Base-by-base conservation (phyloP, 257 asterid species). In the Leptodermis oblonga region DNA sequence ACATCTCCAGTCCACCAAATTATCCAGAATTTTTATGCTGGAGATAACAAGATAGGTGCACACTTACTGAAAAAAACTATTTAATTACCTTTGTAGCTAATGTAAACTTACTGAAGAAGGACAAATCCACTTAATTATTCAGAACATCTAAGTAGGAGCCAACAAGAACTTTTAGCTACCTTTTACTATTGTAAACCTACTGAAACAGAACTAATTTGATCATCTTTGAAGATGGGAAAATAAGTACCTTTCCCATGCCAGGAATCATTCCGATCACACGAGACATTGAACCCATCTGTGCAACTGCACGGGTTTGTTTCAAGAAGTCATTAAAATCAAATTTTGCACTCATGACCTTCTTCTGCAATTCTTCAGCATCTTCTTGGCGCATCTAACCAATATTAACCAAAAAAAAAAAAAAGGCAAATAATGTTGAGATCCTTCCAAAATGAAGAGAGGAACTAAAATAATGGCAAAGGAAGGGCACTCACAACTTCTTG, bases 231-330 rank as follows among this genome's bases (percentile, higher is more conserved):
- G 48, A 72, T 41, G 42, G 33, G 39, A 25, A 30, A 39, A 55
- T 23, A 39, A 70, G 22, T 60, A 92, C 99, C 94, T 93, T 93
- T 15, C 87, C 92, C 99, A 93, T 90, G 69, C 99, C 99, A 22
- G 99, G 99, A 68, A 93, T 86, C 99, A 93, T 93, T 69, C 97
- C 97, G 77, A 93, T 82, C 73, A 93, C 96, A 56, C 97, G 97
- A 74, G 99, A 88, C 97, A 93, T 86, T 20, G 99, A 87, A 72
- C 99, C 99, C 99, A 93, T 93, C 74, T 65, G 87, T 42, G 99
- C 94, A 73, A 93, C 94, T 31, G 99, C 86, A 59, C 96, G 96
- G 67, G 96, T 93, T 84, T 93, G 99, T 86, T 90, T 90, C 83
- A 93, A 83, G 85, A 88, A 88, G 85, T 93, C 99, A 22, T 90